phyloP scores from a whole-genome alignment of 805 yeast genomes.

The Saturnispora galanensis region DNA sequence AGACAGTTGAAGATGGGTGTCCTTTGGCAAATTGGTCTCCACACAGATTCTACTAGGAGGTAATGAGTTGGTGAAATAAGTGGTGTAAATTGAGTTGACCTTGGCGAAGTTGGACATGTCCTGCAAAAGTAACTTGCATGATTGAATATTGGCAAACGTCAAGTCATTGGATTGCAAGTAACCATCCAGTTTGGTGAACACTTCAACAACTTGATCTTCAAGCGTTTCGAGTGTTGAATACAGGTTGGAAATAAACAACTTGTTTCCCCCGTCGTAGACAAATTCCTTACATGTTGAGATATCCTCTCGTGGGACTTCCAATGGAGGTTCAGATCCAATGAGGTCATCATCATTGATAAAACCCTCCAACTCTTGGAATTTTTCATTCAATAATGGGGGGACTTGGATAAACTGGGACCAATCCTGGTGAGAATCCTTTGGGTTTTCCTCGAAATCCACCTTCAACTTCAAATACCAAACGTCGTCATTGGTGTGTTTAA shows the following conservation, averaged over 20 bases:
- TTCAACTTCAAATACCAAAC: constrained; percentile 56
- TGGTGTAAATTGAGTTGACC: constrained; percentile 53
- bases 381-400: constrained; percentile 34
- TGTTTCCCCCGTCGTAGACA: constrained; percentile 20
- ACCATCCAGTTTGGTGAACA: constrained; percentile 35
- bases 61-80: constrained; percentile 44
- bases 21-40: constrained; percentile 40
- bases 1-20: constrained; percentile 45
- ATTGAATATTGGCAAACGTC: constrained; percentile 41
- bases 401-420: constrained; percentile 13
- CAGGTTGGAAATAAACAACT: constrained; percentile 37
- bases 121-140: constrained; percentile 48
- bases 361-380: constrained; percentile 25
- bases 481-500: constrained; percentile 49
- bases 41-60: constrained; percentile 92
- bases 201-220: constrained; percentile 37
- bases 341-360: background rate
- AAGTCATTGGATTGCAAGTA: constrained; percentile 26
- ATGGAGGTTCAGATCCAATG: background rate
- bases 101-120: constrained; percentile 56
- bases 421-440: constrained; percentile 14
- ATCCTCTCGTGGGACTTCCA: too few relatives aligned
- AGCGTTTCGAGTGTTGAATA: constrained; percentile 23
- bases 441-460: constrained; percentile 36
- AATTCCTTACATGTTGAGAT: constrained; percentile 6